Conservation (phyloP, 2,329 filamentous ascomycete genomes). For the Cladophialophora exuberans region DNA sequence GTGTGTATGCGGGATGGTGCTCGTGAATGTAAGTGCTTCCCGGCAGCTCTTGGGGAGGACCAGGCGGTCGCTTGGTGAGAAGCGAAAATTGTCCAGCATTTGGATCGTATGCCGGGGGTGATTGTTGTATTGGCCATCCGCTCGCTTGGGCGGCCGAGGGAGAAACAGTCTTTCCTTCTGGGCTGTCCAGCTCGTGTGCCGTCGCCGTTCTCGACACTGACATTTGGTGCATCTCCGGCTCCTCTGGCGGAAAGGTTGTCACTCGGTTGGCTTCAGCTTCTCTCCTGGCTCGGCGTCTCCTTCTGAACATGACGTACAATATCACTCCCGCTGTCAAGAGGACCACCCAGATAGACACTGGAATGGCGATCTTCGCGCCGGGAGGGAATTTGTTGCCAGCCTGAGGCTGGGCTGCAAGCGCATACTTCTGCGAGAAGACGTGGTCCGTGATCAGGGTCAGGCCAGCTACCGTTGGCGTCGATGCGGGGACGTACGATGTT, state of each 20-base stretch:
- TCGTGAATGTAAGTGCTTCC: constrained; percentile 35
- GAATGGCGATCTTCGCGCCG: constrained; percentile 32
- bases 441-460: constrained; percentile 34
- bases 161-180: constrained; percentile 18
- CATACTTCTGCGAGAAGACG: constrained; percentile 32
- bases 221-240: constrained; percentile 24
- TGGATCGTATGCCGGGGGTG: constrained; percentile 32
- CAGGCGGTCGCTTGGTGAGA: constrained; percentile 5
- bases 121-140: constrained; percentile 25
- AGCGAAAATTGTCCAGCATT: neutral
- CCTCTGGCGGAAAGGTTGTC: constrained; percentile 32
- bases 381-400: constrained; percentile 16
- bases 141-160: constrained; percentile 10
- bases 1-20: constrained; percentile 33
- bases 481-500: constrained; percentile 29
- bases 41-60: constrained; percentile 30
- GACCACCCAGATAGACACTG: constrained; percentile 22
- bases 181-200: constrained; percentile 30
- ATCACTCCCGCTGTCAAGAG: constrained; percentile 13
- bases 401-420: constrained; percentile 13
- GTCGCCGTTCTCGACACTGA: constrained; percentile 20
- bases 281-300: constrained; percentile 21
- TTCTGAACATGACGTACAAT: constrained; percentile 16
- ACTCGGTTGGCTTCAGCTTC: constrained; percentile 15
- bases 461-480: constrained; percentile 28